Evolutionary conservation across 2,329 filamentous ascomycete genomes (phyloP).

Genomic region (Xylariaceae sp.): DNA sequence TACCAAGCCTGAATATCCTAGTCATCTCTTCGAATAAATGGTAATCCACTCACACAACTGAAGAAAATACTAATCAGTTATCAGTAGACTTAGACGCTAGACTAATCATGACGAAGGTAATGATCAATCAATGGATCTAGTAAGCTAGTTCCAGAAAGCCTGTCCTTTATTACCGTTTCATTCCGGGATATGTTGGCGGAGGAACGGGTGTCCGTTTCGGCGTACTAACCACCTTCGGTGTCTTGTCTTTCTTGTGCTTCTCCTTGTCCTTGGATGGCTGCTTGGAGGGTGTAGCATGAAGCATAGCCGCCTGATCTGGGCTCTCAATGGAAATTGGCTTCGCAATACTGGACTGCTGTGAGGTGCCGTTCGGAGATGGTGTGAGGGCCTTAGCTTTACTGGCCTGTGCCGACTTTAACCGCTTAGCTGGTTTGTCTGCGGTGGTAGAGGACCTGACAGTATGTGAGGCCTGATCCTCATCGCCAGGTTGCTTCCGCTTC

Average conservation of each 20-base stretch:
- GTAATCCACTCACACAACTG: background rate
- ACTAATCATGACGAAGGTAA: background rate
- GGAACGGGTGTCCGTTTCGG: conserved; percentile 38
- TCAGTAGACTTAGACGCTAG: background rate
- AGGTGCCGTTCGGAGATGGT: too few relatives aligned
- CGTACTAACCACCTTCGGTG: conserved; percentile 23
- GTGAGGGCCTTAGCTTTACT: too few relatives aligned
- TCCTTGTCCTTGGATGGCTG: conserved; percentile 32
- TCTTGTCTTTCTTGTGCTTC: conserved; percentile 39
- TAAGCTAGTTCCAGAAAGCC: background rate
- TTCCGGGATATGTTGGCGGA: conserved; percentile 32
- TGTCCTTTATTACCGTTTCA: conserved; percentile 30
- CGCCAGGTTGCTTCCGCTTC: conserved; percentile 49
- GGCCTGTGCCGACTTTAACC: conserved; percentile 33
- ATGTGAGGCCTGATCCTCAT: conserved; percentile 31
- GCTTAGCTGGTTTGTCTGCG: conserved; percentile 36
- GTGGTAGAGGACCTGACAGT: conserved; percentile 20
- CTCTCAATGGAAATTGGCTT: conserved; percentile 44
- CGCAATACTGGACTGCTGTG: conserved; percentile 33
- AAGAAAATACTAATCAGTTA: background rate
- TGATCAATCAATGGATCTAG: background rate
- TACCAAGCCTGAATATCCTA: background rate
- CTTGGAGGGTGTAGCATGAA: conserved; percentile 29
- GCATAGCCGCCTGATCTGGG: conserved; percentile 32
- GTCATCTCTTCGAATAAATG: background rate